Conservation (phyloP, 176 grass and related monocot species). For the Oryza brachyantha region DNA sequence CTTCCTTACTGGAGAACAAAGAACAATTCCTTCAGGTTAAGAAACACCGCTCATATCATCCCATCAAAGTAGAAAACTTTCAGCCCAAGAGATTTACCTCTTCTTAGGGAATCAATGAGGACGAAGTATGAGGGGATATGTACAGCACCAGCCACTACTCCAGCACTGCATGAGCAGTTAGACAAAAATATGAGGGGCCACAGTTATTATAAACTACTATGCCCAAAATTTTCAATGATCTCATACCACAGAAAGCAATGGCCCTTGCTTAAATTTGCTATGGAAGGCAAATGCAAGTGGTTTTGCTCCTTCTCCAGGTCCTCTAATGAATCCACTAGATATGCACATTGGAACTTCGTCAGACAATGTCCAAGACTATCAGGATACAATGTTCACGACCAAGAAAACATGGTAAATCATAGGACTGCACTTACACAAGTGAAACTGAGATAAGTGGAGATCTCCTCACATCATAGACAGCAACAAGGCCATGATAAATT, state of each 20-base stretch:
- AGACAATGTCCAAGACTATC: conserved; percentile 11
- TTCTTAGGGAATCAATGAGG: conserved; percentile 40
- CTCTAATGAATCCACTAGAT: conserved; percentile 94
- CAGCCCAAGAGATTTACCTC: conserved; percentile 16
- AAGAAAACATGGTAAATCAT: not conserved
- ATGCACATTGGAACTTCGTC: conserved; percentile 9
- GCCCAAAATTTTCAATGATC: conserved; percentile 1
- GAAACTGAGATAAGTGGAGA: conserved; percentile 73
- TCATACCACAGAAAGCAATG: conserved; percentile 88
- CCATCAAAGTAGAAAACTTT: not conserved
- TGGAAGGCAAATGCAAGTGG: conserved; percentile 88
- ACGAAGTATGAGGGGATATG: conserved; percentile 82
- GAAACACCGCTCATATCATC: not conserved
- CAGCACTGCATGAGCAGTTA: conserved; percentile 64
- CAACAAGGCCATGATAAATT: conserved; percentile 72
- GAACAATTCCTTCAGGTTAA: not conserved
- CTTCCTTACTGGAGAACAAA: not conserved
- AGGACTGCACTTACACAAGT: conserved; percentile 64
- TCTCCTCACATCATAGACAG: conserved; percentile 84
- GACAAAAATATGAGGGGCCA: conserved; percentile 21
- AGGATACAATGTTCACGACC: not conserved
- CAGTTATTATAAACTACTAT: not conserved
- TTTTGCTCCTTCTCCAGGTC: conserved; percentile 74
- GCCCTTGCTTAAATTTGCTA: conserved; percentile 93
- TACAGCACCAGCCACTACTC: conserved; percentile 93